phyloP scores from a whole-genome alignment of 805 yeast genomes.

The Komagataella ulmi region DNA sequence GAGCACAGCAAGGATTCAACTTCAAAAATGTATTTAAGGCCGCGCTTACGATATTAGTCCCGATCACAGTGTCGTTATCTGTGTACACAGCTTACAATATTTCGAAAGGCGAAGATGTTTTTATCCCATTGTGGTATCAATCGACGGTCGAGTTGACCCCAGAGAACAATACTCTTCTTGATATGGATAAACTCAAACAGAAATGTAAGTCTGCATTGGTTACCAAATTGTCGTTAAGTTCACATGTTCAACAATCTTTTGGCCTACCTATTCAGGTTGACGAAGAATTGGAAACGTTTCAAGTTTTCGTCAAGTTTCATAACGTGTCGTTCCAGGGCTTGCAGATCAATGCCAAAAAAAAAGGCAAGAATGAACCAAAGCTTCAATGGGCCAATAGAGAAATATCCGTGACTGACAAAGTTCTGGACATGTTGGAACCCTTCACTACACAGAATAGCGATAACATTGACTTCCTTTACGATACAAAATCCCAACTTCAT shows the following conservation, averaged over 20 bases:
- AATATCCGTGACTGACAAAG: conserved; percentile 2
- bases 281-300: conserved; percentile 14
- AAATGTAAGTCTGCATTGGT: conserved; percentile 12
- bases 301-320: conserved; percentile 16
- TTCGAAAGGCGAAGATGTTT: conserved; percentile 14
- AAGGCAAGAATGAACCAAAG: conserved; percentile 1
- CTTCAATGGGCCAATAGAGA: conserved; percentile 5
- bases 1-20: background rate
- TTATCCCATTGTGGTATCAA: conserved; percentile 17
- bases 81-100: conserved; percentile 17
- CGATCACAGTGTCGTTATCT: conserved; percentile 10
- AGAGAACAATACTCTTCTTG: conserved; percentile 14
- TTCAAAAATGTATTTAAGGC: background rate
- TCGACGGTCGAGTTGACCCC: conserved; percentile 13
- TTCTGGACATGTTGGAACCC: conserved; percentile 14
- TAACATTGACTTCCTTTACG: conserved; percentile 7
- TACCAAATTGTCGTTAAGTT: conserved; percentile 17
- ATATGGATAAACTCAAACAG: conserved; percentile 14
- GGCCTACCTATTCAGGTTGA: conserved; percentile 18
- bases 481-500: conserved; percentile 9
- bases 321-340: conserved; percentile 17
- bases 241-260: conserved; percentile 11
- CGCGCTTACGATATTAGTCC: conserved; percentile 4
- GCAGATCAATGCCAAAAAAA: conserved; percentile 11
- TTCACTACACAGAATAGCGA: conserved; percentile 9